Conservation (phyloP, 2,329 filamentous ascomycete species). For the Cryphonectria japonica region DNA sequence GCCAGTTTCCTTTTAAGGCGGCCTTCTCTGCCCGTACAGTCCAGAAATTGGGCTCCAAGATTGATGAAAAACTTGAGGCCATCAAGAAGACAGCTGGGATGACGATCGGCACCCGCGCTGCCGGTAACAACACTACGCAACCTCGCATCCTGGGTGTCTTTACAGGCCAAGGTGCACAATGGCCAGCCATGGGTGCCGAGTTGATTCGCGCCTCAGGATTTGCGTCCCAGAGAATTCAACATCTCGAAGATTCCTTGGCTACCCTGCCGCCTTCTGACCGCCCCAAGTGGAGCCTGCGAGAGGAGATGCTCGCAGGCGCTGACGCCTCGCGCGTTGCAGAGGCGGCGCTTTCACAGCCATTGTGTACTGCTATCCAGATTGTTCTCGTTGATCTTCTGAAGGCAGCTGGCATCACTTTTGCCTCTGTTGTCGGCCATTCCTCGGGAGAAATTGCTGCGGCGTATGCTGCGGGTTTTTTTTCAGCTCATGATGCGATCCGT, state of each 20-base stretch:
- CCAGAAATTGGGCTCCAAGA: background rate
- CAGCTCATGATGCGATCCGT: constrained; percentile 33
- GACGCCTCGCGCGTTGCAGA: constrained; percentile 26
- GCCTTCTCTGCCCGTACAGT: constrained; percentile 31
- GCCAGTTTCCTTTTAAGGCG: constrained; percentile 34
- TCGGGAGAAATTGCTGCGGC: constrained; percentile 32
- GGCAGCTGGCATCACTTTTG: constrained; percentile 32
- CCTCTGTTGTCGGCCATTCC: constrained; percentile 37
- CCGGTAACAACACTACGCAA: background rate
- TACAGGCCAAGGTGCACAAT: constrained; percentile 43
- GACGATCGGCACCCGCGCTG: background rate
- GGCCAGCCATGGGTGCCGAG: constrained; percentile 39
- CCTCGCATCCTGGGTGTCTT: constrained; percentile 33
- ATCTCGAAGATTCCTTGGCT: constrained; percentile 13
- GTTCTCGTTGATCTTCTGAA: constrained; percentile 41
- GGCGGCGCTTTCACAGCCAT: constrained; percentile 5
- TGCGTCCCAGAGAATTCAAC: background rate
- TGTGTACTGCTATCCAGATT: constrained; percentile 41
- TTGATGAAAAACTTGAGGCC: background rate
- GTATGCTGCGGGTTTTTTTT: constrained; percentile 23
- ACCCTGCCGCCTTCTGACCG: constrained; percentile 4
- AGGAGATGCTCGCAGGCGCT: constrained; percentile 17
- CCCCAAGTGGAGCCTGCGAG: constrained; percentile 21
- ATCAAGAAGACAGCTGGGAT: background rate
- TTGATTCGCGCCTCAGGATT: constrained; percentile 37